A percentile compares a stretch with the other conserved stretches of the same genome.
These are phyloP conservation scores for Gracilaria domingensis DNA, from an alignment of 23 red algal genomes.

Conservation along the genomic window DNA sequence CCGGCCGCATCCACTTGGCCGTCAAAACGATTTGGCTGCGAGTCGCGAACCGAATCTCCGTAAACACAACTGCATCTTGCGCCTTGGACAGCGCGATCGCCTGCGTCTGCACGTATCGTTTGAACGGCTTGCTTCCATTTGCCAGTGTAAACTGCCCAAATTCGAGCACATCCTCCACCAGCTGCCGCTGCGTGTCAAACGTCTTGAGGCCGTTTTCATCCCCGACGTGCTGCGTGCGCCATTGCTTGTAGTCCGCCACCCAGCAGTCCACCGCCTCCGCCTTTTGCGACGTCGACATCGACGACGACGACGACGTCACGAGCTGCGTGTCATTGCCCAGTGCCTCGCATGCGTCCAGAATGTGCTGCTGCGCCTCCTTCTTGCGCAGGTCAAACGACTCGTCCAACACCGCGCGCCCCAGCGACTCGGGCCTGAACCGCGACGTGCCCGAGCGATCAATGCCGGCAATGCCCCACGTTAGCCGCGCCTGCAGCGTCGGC, in stretches of 20 bases:
- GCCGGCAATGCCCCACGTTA: constrained; percentile 72
- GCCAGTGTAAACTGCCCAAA: constrained; percentile 19
- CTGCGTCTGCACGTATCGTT: constrained; percentile 42
- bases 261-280: constrained; percentile 68
- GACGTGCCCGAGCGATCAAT: constrained; percentile 74
- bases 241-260: constrained; percentile 55
- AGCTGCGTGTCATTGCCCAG: constrained; percentile 3
- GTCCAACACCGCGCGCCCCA: constrained; percentile 66
- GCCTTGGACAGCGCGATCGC: constrained; percentile 40
- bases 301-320: too few relatives aligned
- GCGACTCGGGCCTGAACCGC: constrained; percentile 50
- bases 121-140: constrained; percentile 31
- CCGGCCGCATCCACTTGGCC: constrained; percentile 57
- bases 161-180: constrained; percentile 31
- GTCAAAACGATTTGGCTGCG: background rate
- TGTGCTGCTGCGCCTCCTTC: constrained; percentile 47
- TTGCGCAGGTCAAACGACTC: constrained; percentile 58
- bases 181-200: constrained; percentile 18
- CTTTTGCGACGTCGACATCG: too few relatives aligned
- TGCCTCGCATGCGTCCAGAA: constrained; percentile 36
- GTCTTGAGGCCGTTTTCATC: constrained; percentile 14
- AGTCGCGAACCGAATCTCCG: constrained; percentile 63
- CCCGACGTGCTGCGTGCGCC: constrained; percentile 22
- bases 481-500: constrained; percentile 21
- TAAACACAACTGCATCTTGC: constrained; percentile 40